These are phyloP conservation scores for Xylariaceae sp. DNA, from an alignment of 2,329 filamentous ascomycete genomes.

Conservation along the genomic window DNA sequence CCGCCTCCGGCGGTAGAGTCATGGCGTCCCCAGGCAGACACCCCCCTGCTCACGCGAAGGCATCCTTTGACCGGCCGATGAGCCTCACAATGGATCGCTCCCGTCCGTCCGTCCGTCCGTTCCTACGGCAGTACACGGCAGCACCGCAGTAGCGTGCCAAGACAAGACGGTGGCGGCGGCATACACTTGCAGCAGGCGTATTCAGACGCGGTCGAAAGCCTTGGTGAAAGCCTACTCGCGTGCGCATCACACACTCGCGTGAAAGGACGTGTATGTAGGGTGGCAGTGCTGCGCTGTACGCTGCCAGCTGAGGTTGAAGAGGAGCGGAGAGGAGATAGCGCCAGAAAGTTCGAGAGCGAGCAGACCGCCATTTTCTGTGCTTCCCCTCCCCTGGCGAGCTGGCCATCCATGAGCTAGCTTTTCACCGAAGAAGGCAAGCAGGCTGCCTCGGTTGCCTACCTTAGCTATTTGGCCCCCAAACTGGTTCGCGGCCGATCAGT, in stretches of 20 bases:
- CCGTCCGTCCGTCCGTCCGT: constrained; percentile 10
- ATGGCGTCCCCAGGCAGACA: constrained; percentile 21
- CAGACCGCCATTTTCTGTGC: constrained; percentile 16
- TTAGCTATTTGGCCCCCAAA: constrained; percentile 10
- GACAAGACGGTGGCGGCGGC: background rate
- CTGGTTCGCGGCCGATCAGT: constrained; percentile 7
- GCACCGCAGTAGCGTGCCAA: constrained; percentile 3
- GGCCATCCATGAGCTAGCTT: constrained; percentile 12
- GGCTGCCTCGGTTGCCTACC: constrained; percentile 6
- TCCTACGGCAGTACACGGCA: background rate
- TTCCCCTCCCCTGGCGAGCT: constrained; percentile 16
- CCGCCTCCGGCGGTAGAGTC: constrained; percentile 10
- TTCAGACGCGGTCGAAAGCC: constrained; percentile 2
- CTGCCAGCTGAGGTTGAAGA: constrained; percentile 1
- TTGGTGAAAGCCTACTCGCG: constrained; percentile 11
- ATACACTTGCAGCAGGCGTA: constrained; percentile 8
- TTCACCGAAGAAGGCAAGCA: constrained; percentile 19
- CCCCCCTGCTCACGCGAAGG: constrained; percentile 10
- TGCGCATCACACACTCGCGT: constrained; percentile 13
- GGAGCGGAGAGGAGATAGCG: constrained; percentile 7
- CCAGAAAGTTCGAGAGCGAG: constrained; percentile 12
- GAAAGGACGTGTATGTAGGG: background rate
- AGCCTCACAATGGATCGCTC: constrained; percentile 15
- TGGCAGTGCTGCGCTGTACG: constrained; percentile 2
- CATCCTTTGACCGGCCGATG: constrained; percentile 18